A percentile compares a stretch with the other conserved stretches of the same genome.
Evolutionary conservation across 225 moss, liverwort and hornwort species (phyloP).

Genomic region (Bryum argenteum): DNA sequence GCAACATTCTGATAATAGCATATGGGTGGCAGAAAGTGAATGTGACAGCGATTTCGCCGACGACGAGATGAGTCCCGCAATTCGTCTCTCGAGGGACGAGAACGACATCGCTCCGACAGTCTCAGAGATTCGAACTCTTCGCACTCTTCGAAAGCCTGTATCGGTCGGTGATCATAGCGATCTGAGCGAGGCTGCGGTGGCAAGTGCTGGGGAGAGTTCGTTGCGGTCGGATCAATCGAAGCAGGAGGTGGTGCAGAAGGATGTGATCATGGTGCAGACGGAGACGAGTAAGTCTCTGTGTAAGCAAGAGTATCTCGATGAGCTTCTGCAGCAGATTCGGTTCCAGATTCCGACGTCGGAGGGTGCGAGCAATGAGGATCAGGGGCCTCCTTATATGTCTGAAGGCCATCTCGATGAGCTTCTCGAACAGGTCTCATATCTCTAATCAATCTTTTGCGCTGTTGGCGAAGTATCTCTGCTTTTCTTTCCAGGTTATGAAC

Average conservation of each 20-base stretch:
- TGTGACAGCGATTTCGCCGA: constrained; percentile 55
- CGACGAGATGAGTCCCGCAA: constrained; percentile 53
- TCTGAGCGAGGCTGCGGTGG: constrained; percentile 30
- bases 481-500: no score
- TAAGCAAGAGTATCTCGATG: constrained; percentile 48
- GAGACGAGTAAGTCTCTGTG: neutral
- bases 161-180: constrained; percentile 28
- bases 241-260: constrained; percentile 61
- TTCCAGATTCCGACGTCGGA: constrained; percentile 51
- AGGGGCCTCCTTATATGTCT: constrained; percentile 17
- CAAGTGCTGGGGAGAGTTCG: constrained; percentile 27
- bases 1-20: no score
- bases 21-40: constrained; percentile 38
- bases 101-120: constrained; percentile 18
- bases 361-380: constrained; percentile 12
- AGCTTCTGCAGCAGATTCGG: constrained; percentile 50
- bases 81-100: constrained; percentile 23
- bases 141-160: constrained; percentile 37
- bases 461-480: no score
- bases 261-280: constrained; percentile 56
- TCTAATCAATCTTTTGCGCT: neutral
- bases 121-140: constrained; percentile 17
- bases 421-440: constrained; percentile 46
- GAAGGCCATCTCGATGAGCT: constrained; percentile 51
- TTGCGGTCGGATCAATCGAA: constrained; percentile 44